Evolutionary conservation across 495 filamentous ascomycete genomes (phyloP).

Genomic region (Cercophora samala): DNA sequence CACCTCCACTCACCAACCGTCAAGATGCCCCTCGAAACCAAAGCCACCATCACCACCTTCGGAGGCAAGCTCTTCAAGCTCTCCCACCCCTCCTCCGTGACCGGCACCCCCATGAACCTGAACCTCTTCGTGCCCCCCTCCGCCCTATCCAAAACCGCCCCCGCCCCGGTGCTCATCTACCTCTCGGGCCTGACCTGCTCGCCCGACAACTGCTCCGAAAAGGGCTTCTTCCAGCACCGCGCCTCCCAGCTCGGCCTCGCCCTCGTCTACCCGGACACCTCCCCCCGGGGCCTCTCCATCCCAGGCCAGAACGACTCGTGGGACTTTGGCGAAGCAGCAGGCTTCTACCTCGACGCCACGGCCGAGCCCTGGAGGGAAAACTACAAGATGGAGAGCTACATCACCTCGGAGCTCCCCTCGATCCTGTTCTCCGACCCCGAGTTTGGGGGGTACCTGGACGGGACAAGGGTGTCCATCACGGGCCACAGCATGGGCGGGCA

Average conservation of each 20-base stretch:
- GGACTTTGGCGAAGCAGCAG: constrained; percentile 88
- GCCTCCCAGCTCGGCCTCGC: constrained; percentile 79
- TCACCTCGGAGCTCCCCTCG: constrained; percentile 75
- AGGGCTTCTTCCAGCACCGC: constrained; percentile 87
- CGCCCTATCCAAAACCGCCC: constrained; percentile 45
- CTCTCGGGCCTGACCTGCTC: constrained; percentile 94
- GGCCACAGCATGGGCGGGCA: constrained; percentile 97
- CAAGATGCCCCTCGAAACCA: constrained; percentile 77
- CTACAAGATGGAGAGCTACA: constrained; percentile 93
- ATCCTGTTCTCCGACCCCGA: constrained; percentile 57
- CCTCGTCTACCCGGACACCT: constrained; percentile 90
- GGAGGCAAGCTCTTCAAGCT: constrained; percentile 95
- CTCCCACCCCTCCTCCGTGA: constrained; percentile 70
- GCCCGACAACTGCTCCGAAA: constrained; percentile 92
- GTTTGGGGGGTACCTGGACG: constrained; percentile 64
- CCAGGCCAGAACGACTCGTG: constrained; percentile 77
- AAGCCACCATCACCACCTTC: constrained; percentile 85
- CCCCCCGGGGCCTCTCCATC: constrained; percentile 76
- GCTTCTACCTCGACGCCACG: constrained; percentile 94
- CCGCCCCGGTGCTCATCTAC: constrained; percentile 87
- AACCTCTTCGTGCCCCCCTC: constrained; percentile 68
- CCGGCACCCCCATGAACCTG: constrained; percentile 66
- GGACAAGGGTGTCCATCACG: constrained; percentile 67
- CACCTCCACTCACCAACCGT: neutral
- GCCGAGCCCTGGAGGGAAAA: constrained; percentile 63